A percentile compares a stretch with the other conserved stretches of the same genome.
These are phyloP conservation scores for Tylopilus cervinicoccineus DNA, from an alignment of 768 basidiomycete species.

Conservation along the genomic window DNA sequence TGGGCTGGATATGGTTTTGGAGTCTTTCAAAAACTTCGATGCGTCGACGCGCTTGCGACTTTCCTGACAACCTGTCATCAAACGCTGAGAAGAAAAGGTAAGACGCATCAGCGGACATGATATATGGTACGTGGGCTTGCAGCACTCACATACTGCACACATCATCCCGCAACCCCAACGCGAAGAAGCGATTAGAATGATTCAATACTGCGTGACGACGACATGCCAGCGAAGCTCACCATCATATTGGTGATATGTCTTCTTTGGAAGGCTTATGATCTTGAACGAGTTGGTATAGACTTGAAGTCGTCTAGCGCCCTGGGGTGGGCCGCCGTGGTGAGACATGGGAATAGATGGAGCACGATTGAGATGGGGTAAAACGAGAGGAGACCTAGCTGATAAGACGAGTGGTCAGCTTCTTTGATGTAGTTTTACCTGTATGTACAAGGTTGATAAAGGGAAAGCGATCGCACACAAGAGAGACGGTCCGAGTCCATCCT, in stretches of 20 bases:
- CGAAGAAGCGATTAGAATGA: constrained; percentile 6
- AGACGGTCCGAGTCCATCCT: not conserved
- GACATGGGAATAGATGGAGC: constrained; percentile 19
- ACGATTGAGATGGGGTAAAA: not conserved
- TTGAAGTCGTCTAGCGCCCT: constrained; percentile 14
- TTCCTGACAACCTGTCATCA: constrained; percentile 4
- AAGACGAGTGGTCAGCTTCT: not conserved
- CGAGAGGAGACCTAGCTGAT: not conserved
- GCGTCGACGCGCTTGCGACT: constrained; percentile 17
- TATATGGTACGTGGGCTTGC: not conserved
- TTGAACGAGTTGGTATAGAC: constrained; percentile 34
- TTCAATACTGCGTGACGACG: constrained; percentile 1
- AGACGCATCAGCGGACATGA: not conserved
- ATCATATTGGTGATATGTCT: constrained; percentile 30
- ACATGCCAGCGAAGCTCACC: constrained; percentile 20
- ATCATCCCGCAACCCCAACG: not conserved
- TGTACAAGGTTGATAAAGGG: constrained; percentile 24
- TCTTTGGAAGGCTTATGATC: constrained; percentile 25
- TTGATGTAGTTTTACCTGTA: constrained; percentile 2
- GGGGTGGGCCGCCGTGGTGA: constrained; percentile 15
- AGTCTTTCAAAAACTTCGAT: constrained; percentile 33
- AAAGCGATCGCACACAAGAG: not conserved
- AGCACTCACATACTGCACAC: constrained; percentile 26
- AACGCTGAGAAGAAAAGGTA: constrained; percentile 12
- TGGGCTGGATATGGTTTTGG: constrained; percentile 34